These are phyloP conservation scores for Peronosclerospora sorghi DNA, from an alignment of 352 stramenopile species.

Conservation along the genomic window DNA sequence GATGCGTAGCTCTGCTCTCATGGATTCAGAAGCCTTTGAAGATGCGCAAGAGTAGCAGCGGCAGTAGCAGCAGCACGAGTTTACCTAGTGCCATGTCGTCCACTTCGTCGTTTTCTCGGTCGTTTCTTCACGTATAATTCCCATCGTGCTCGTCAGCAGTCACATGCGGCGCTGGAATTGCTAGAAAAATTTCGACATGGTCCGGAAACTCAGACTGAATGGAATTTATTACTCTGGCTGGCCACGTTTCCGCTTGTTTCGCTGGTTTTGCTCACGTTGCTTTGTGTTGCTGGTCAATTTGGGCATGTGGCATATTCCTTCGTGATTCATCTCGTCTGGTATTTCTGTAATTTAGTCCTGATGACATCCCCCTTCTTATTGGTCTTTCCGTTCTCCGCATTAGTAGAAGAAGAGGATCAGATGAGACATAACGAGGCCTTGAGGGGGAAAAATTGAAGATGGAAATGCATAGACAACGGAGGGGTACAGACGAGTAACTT, in stretches of 20 bases:
- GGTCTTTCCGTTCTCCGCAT: constrained; percentile 52
- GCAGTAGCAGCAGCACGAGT: constrained; percentile 11
- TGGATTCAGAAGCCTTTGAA: constrained; percentile 1
- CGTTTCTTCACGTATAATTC: constrained; percentile 10
- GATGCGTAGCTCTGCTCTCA: constrained; percentile 9
- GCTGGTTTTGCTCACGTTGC: constrained; percentile 61
- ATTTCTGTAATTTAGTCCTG: constrained; percentile 62
- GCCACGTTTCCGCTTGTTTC: constrained; percentile 70
- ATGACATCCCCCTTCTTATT: constrained; percentile 64
- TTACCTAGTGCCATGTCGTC: constrained; percentile 9
- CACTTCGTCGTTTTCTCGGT: background rate
- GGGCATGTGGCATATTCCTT: constrained; percentile 58
- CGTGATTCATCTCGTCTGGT: constrained; percentile 64
- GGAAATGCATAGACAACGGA: too few species aligned
- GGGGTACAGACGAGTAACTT: too few species aligned
- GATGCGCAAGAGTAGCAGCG: constrained; percentile 1
- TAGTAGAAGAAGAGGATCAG: constrained; percentile 22
- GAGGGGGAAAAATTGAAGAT: too few species aligned
- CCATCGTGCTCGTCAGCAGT: constrained; percentile 15
- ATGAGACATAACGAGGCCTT: too few species aligned
- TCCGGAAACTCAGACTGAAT: constrained; percentile 65
- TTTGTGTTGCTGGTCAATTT: constrained; percentile 51
- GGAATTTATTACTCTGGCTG: constrained; percentile 72
- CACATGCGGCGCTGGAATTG: constrained; percentile 39
- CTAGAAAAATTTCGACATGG: constrained; percentile 65